Base-by-base conservation (phyloP, 1,284 basidiomycete genomes). In the Moniliella sp. region DNA sequence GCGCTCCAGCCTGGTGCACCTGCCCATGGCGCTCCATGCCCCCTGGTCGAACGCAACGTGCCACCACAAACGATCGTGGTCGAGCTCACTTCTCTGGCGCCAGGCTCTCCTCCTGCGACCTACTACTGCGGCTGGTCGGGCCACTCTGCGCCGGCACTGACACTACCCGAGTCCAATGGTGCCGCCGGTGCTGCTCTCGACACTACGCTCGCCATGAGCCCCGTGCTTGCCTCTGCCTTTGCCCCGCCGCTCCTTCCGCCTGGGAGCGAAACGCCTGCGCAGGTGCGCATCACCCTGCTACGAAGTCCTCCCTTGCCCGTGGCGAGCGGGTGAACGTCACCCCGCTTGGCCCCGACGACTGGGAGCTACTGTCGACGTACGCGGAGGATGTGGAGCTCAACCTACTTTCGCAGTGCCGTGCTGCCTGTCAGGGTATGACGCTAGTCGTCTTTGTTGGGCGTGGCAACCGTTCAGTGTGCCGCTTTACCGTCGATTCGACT, bases 341-440 rank as follows among this genome's bases (percentile, higher is more conserved):
- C 40, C 88, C 88, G 2, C 62, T 82, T 17, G 75, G 76, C 0
- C 65, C 82, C 0, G 91, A 97, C 55, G 88, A 97, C 59, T 97
- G 88, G 91, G 91, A 97, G 59, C 84, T 97, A 34, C 72, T 94
- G 33, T 57, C 74, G 61, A 26, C 35, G 11, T 39, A 43, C 37
- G 54, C 56, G 2, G 52, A 50, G 7, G 48, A 53, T 21, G 53
- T 59, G 15, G 56, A 59, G 35, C 29, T 37, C 28, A 51, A 52
- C 28, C 54, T 59, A 54, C 69, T 97, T 10, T 78, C 78, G 2
- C 88, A 94, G 64, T 79, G 94, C 1, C 71, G 91, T 14, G 83
- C 83, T 0, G 91, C 53, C 2, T 33, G 36, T 14, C 35, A 30
- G 16, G 39, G 40, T 5, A 46, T 47, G 33, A 29, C 46, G 8